Base-by-base conservation (phyloP, 305 asterid species). In the Euphrasia arctica region DNA sequence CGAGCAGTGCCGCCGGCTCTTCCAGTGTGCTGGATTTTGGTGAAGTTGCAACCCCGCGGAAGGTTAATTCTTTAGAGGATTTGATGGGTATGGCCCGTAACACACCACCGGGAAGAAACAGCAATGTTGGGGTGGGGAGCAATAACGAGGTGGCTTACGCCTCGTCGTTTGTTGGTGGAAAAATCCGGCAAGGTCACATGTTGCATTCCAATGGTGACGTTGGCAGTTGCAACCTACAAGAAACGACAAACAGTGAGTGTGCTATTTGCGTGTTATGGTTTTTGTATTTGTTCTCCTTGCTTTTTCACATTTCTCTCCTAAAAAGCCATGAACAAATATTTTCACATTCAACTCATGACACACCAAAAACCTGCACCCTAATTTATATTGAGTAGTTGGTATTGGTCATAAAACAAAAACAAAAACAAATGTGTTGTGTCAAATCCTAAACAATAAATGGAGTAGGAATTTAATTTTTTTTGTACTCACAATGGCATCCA, bases 11-110 rank as follows among this genome's bases (percentile, higher is more conserved):
- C 22, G 77, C 8, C 11, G 11, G 74, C 65, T 70, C 72, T 9
- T 58, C 60, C 60, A 29, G 57, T 60, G 14, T 10, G 67, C 78
- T 64, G 25, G 70, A 72, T 64, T 49, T 58, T 51, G 73, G 75
- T 29, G 78, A 66, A 36, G 70, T 66, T 60, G 74, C 75, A 9
- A 52, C 57, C 43, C 68, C 73, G 60, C 82, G 51, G 77, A 77
- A 74, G 73, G 80, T 74, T 50, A 58, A 59, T 66, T 71, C 88
- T 29, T 72, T 75, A 61, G 81, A 77, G 58, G 85, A 85, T 49
- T 51, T 88, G 60, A 25, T 79, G 60, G 72, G 75, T 34, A 65
- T 29, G 72, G 65, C 51, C 45, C 74, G 79, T 58, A 2, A 3
- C 4, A 67, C 72, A 14, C 60, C 78, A 51, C 78, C 76, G 6